These are phyloP conservation scores for Pyricularia pennisetigena DNA, from an alignment of 2,329 filamentous ascomycete genomes.

Conservation along the genomic window DNA sequence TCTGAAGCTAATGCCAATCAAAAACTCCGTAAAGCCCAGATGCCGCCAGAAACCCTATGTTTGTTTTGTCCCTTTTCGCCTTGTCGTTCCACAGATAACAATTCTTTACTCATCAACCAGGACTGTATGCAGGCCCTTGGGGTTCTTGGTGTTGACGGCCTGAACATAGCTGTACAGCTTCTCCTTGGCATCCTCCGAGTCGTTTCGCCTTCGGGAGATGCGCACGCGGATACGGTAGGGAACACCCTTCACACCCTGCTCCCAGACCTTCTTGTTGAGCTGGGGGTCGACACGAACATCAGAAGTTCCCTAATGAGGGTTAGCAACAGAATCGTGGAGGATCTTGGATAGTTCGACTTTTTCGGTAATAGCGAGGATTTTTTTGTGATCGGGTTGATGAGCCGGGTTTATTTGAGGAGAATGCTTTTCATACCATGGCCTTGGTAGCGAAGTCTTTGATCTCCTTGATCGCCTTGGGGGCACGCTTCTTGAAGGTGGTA, in stretches of 20 bases:
- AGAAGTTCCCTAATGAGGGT: conserved; percentile 64
- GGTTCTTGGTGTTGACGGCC: conserved; percentile 98
- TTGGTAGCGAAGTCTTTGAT: conserved; percentile 88
- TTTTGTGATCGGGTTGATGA: not conserved
- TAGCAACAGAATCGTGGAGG: conserved; percentile 8
- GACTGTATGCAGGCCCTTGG: conserved; percentile 92
- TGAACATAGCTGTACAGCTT: conserved; percentile 99
- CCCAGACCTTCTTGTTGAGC: conserved; percentile 99
- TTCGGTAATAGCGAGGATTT: conserved; percentile 1
- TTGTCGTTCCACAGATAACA: conserved; percentile 13
- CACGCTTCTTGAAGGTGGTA: conserved; percentile 99
- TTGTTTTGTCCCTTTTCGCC: conserved; percentile 16
- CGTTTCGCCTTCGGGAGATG: conserved; percentile 99
- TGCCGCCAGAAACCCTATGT: conserved; percentile 5
- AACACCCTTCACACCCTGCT: conserved; percentile 97
- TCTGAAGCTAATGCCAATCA: conserved; percentile 7
- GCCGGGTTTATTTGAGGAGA: not conserved
- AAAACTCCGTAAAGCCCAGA: conserved; percentile 7
- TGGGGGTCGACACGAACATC: conserved; percentile 98
- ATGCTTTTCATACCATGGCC: conserved; percentile 72
- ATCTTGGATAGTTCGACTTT: conserved; percentile 2
- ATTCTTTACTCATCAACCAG: conserved; percentile 65
- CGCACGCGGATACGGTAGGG: conserved; percentile 94
- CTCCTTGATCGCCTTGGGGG: conserved; percentile 98
- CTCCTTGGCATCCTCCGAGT: conserved; percentile 99